phyloP scores from a whole-genome alignment of 2,329 filamentous ascomycete genomes.

The Anisogramma anomala region DNA sequence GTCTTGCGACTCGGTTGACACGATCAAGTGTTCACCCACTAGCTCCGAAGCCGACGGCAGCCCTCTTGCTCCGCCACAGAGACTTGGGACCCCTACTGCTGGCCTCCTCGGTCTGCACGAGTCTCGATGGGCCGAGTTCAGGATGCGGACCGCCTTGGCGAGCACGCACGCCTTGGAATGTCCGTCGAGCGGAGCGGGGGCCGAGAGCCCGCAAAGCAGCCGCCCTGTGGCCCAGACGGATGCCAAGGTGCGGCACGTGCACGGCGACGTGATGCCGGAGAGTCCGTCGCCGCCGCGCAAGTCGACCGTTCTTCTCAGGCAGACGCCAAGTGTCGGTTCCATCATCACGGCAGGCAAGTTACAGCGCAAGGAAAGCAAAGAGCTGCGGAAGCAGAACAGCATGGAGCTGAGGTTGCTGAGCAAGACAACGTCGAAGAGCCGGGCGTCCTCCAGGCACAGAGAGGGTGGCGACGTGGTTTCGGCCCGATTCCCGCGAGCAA shows the following conservation, averaged over 20 bases:
- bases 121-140: constrained; percentile 18
- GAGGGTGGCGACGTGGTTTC: constrained; percentile 1
- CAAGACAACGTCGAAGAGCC: background rate
- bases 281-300: constrained; percentile 2
- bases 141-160: constrained; percentile 21
- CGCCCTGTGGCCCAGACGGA: background rate
- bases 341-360: constrained; percentile 4
- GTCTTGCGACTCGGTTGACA: constrained; percentile 12
- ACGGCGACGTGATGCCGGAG: background rate
- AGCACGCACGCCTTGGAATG: constrained; percentile 17
- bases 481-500: constrained; percentile 18
- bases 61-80: constrained; percentile 1
- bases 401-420: constrained; percentile 3
- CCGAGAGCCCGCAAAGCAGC: background rate
- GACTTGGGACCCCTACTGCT: constrained; percentile 19
- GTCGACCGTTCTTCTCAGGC: constrained; percentile 3
- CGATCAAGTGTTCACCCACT: background rate
- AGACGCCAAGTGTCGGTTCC: constrained; percentile 8
- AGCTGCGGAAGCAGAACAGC: constrained; percentile 7
- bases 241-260: background rate
- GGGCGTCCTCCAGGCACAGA: background rate
- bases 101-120: constrained; percentile 23
- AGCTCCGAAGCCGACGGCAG: background rate
- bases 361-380: constrained; percentile 9
- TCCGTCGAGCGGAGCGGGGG: background rate